Evolutionary conservation across 768 basidiomycete genomes (phyloP).

Genomic region (Cubamyces sp.): DNA sequence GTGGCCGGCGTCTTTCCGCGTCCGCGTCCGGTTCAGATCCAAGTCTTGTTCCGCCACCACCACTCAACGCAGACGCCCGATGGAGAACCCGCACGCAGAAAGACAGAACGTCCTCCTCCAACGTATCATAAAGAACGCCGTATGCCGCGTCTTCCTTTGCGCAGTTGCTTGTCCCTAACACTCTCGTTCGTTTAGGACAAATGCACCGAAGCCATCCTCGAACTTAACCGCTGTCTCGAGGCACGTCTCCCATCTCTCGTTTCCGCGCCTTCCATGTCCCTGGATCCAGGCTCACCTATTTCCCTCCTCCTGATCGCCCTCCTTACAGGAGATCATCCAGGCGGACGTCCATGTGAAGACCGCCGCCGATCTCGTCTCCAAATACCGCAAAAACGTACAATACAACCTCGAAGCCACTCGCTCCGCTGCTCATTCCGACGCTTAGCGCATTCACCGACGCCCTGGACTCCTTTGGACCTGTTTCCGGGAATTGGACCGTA

Average conservation of each 20-base stretch:
- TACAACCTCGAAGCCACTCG: conserved; percentile 80
- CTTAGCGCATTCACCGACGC: neutral
- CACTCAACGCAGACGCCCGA: conserved; percentile 36
- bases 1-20: conserved; percentile 11
- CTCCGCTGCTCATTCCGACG: conserved; percentile 11
- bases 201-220: conserved; percentile 88
- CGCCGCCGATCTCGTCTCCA: conserved; percentile 81
- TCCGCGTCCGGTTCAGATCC: no score
- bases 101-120: conserved; percentile 89
- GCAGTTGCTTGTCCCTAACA: neutral
- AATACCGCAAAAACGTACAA: conserved; percentile 91
- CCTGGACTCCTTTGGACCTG: no score
- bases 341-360: conserved; percentile 79
- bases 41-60: neutral
- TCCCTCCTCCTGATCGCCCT: neutral
- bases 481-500: neutral
- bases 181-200: conserved; percentile 62
- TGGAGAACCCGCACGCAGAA: conserved; percentile 97
- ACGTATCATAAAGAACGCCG: conserved; percentile 88
- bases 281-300: neutral
- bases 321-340: conserved; percentile 69
- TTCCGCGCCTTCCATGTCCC: neutral
- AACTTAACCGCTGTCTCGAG: conserved; percentile 87
- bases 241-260: conserved; percentile 41
- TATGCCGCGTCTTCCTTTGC: conserved; percentile 40